Conservation (phyloP, 2,329 filamentous ascomycete genomes). For the Xylaria sp. region DNA sequence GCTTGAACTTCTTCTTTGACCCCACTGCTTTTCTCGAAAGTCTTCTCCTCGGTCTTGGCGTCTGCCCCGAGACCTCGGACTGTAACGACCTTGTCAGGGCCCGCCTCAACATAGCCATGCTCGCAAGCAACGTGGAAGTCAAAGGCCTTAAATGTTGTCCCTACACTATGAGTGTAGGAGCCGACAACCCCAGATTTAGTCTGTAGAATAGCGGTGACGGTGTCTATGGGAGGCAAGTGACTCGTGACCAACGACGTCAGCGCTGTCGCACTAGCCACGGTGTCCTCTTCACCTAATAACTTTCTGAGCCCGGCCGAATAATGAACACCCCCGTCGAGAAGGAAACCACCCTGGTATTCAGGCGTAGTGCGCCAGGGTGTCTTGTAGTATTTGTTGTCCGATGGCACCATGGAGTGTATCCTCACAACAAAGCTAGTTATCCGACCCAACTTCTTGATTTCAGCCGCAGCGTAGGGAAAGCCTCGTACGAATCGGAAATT, state of each 20-base stretch:
- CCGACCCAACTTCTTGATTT: constrained; percentile 62
- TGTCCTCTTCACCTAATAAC: constrained; percentile 61
- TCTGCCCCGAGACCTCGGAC: constrained; percentile 49
- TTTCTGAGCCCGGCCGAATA: constrained; percentile 70
- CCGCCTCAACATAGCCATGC: constrained; percentile 61
- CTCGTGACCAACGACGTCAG: constrained; percentile 64
- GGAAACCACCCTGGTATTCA: constrained; percentile 77
- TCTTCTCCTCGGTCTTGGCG: constrained; percentile 54
- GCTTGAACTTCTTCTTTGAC: constrained; percentile 69
- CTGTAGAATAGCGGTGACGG: constrained; percentile 67
- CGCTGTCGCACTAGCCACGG: constrained; percentile 61
- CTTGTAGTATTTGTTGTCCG: constrained; percentile 58
- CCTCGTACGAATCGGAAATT: constrained; percentile 74
- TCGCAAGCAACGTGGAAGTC: constrained; percentile 69
- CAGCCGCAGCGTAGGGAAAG: constrained; percentile 61
- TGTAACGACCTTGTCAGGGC: constrained; percentile 57
- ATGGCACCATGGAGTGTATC: constrained; percentile 50
- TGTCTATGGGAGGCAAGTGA: constrained; percentile 73
- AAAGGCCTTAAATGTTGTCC: constrained; percentile 62
- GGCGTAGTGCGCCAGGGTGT: constrained; percentile 74
- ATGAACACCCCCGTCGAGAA: constrained; percentile 81
- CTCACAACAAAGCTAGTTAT: constrained; percentile 62
- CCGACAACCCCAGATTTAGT: constrained; percentile 65
- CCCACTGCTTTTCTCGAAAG: constrained; percentile 62
- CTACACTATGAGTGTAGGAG: constrained; percentile 66